phyloP scores from a whole-genome alignment of 2,329 filamentous ascomycete species.

The Trichoderma guizhouense region DNA sequence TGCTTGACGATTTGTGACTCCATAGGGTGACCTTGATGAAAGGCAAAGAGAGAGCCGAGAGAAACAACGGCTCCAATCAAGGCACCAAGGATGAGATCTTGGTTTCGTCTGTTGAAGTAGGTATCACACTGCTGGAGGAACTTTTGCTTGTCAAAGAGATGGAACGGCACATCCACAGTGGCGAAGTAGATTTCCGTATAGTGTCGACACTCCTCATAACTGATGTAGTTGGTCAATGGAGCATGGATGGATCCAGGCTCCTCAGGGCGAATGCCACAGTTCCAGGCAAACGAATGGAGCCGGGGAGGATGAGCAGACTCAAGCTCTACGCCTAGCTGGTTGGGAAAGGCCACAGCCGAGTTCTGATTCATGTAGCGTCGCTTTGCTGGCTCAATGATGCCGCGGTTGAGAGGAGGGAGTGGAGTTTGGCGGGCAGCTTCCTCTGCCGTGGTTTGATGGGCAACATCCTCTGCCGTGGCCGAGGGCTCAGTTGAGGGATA shows the following conservation, averaged over 20 bases:
- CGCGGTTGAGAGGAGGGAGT: neutral
- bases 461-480: neutral
- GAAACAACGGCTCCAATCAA: slow-evolving; percentile 18
- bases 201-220: slow-evolving; percentile 15
- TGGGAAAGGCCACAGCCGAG: slow-evolving; percentile 21
- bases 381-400: slow-evolving; percentile 1
- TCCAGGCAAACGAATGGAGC: slow-evolving; percentile 23
- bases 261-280: slow-evolving; percentile 21
- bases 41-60: slow-evolving; percentile 21
- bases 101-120: neutral
- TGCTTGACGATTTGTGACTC: slow-evolving; percentile 18
- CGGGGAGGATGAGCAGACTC: slow-evolving; percentile 17
- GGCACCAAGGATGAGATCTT: slow-evolving; percentile 15
- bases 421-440: neutral
- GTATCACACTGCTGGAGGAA: neutral
- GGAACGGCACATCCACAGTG: slow-evolving; percentile 17
- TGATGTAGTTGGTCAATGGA: slow-evolving; percentile 1
- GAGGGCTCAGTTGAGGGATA: neutral
- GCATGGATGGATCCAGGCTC: neutral
- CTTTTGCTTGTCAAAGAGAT: slow-evolving; percentile 11
- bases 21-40: slow-evolving; percentile 4
- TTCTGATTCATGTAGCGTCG: slow-evolving; percentile 21
- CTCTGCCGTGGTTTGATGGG: neutral
- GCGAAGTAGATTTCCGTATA: slow-evolving; percentile 18
- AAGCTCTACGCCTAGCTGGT: slow-evolving; percentile 19